phyloP scores from a whole-genome alignment of 176 grass and related monocot species.

The Eragrostis curvula region DNA sequence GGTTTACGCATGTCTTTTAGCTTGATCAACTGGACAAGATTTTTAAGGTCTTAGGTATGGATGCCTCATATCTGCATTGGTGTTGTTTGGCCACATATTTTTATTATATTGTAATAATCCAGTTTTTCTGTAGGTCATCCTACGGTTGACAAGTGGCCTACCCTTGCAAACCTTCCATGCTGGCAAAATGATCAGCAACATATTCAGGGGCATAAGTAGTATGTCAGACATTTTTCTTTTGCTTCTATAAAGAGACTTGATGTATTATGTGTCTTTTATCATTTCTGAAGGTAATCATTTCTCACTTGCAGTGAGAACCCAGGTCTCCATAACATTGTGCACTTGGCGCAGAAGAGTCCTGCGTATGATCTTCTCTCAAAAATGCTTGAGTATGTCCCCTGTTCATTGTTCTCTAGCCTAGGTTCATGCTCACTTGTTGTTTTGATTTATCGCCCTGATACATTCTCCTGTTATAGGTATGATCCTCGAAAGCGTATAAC shows the following conservation, averaged over 20 bases:
- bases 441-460: conserved; percentile 25
- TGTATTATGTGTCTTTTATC: conserved; percentile 20
- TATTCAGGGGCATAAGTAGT: conserved; percentile 94
- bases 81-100: conserved; percentile 12
- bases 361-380: conserved; percentile 95
- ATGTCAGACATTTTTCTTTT: conserved; percentile 45
- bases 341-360: conserved; percentile 73
- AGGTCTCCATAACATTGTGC: conserved; percentile 90
- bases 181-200: conserved; percentile 92
- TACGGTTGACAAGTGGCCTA: conserved; percentile 97
- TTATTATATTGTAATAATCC: conserved; percentile 17
- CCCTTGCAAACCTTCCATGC: conserved; percentile 84
- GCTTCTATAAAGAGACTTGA: conserved; percentile 3
- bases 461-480: conserved; percentile 70
- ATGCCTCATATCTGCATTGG: conserved; percentile 18
- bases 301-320: conserved; percentile 78
- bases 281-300: conserved; percentile 24
- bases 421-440: conserved; percentile 21
- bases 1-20: conserved; percentile 56
- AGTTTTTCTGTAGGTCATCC: conserved; percentile 79
- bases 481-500: conserved; percentile 96
- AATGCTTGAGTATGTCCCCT: conserved; percentile 89
- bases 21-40: conserved; percentile 99
- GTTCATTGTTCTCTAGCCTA: conserved; percentile 34
- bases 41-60: conserved; percentile 98